Percentiles rank a stretch among this genome's conserved stretches.
phyloP scores from a whole-genome alignment of 164 flowering plant species.

The Liquidambar formosana region DNA sequence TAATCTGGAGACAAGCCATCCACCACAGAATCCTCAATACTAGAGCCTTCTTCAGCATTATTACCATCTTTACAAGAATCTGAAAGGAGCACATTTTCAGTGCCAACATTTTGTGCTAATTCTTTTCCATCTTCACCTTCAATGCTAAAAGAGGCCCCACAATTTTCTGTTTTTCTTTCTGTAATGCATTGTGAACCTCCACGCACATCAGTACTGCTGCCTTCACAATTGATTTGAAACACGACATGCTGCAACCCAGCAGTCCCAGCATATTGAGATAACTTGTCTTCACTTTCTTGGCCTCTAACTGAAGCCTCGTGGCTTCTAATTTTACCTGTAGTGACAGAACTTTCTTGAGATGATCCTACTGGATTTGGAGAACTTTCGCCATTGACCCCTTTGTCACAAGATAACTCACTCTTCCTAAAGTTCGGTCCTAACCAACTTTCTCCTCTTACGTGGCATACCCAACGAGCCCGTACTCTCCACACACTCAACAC shows the following conservation, averaged over 20 bases:
- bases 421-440: constrained; percentile 43
- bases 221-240: background rate
- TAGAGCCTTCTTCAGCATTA: background rate
- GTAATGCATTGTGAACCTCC: background rate
- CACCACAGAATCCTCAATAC: background rate
- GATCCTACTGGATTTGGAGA: background rate
- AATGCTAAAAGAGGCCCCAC: background rate
- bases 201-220: no score
- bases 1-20: background rate
- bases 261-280: background rate
- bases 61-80: no score
- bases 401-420: constrained; percentile 1
- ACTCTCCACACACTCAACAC: constrained; percentile 9
- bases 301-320: background rate
- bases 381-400: background rate
- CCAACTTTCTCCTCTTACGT: constrained; percentile 47
- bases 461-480: constrained; percentile 6
- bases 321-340: background rate
- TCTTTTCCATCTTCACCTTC: background rate
- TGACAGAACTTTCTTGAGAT: constrained; percentile 9
- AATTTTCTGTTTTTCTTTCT: background rate
- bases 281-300: background rate
- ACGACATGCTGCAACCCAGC: background rate
- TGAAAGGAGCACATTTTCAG: background rate
- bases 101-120: background rate